These are phyloP conservation scores for Hondaea fermentalgiana DNA, from an alignment of 108 stramenopile genomes.

Conservation along the genomic window DNA sequence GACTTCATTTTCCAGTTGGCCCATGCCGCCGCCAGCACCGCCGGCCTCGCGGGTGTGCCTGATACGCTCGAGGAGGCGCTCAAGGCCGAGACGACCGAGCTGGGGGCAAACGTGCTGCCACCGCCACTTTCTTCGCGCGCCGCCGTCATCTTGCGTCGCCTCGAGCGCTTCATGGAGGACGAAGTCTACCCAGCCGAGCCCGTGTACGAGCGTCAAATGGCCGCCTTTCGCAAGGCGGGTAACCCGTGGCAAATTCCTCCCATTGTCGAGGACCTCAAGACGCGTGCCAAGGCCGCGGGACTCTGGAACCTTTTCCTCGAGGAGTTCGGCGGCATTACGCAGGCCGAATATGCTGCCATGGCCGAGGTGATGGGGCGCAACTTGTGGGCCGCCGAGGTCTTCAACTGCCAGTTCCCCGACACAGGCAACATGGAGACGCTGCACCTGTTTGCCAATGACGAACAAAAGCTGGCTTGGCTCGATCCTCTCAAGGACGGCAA, in stretches of 20 bases:
- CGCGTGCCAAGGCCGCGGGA: slow-evolving; percentile 56
- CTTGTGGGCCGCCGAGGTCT: slow-evolving; percentile 44
- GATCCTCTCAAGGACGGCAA: slow-evolving; percentile 33
- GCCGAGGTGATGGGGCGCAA: slow-evolving; percentile 44
- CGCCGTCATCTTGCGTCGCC: not conserved
- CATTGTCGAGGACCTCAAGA: slow-evolving; percentile 52
- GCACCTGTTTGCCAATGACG: slow-evolving; percentile 30
- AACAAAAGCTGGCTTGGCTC: slow-evolving; percentile 34
- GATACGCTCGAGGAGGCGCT: not conserved
- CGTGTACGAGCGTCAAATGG: not conserved
- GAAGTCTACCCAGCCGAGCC: not conserved
- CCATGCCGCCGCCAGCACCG: not conserved
- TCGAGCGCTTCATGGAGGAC: not conserved
- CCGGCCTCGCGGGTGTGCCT: not conserved
- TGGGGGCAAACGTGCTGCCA: not conserved
- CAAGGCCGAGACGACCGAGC: not conserved
- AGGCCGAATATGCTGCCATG: slow-evolving; percentile 37
- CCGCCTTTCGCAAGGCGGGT: not conserved
- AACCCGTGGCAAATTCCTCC: slow-evolving; percentile 32
- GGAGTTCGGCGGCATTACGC: slow-evolving; percentile 35
- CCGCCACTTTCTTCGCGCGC: not conserved
- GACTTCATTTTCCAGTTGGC: not conserved
- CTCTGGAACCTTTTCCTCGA: slow-evolving; percentile 84
- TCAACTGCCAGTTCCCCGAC: slow-evolving; percentile 50
- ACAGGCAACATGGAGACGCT: slow-evolving; percentile 55